A percentile compares a stretch with the other conserved stretches of the same genome.
phyloP scores from a whole-genome alignment of 352 stramenopile genomes.

The Blastocystis sp. region DNA sequence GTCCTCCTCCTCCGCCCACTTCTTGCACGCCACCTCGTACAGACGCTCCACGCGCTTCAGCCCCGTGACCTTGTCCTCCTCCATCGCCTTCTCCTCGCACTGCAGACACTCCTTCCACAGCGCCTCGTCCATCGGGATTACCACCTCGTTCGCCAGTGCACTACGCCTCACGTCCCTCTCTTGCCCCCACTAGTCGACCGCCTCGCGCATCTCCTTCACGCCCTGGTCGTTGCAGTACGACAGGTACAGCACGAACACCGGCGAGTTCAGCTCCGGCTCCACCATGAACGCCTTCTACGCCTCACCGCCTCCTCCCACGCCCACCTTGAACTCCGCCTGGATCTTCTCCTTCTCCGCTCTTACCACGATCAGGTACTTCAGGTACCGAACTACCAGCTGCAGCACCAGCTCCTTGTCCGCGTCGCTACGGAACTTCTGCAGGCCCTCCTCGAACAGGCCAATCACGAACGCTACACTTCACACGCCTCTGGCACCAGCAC shows the following conservation, averaged over 20 bases:
- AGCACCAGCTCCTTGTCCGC: slow-evolving; percentile 5
- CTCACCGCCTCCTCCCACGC: not conserved
- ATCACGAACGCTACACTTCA: slow-evolving; percentile 15
- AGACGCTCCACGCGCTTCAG: slow-evolving; percentile 21
- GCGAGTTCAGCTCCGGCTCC: slow-evolving; percentile 31
- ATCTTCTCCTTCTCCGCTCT: not conserved
- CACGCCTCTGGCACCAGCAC: not conserved
- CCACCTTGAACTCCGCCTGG: not conserved
- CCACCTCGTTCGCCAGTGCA: slow-evolving; percentile 36
- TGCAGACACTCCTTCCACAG: slow-evolving; percentile 27
- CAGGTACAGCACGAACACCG: slow-evolving; percentile 58
- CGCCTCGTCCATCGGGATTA: slow-evolving; percentile 40
- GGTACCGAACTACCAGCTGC: slow-evolving; percentile 20
- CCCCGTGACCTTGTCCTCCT: not conserved
- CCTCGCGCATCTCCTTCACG: not conserved
- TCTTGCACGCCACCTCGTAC: slow-evolving; percentile 17
- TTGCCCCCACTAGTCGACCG: slow-evolving; percentile 12
- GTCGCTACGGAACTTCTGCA: not conserved
- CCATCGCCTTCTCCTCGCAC: slow-evolving; percentile 24
- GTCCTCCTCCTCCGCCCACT: not conserved
- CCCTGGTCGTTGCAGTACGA: slow-evolving; percentile 36
- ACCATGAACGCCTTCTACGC: slow-evolving; percentile 25
- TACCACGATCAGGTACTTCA: slow-evolving; percentile 38
- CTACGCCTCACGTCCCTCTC: not conserved
- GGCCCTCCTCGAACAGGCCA: not conserved